Evolutionary conservation across 2,329 filamentous ascomycete species (phyloP), one percentile per base, ranked within the genome.

Genomic region (Ascochyta fabae): DNA sequence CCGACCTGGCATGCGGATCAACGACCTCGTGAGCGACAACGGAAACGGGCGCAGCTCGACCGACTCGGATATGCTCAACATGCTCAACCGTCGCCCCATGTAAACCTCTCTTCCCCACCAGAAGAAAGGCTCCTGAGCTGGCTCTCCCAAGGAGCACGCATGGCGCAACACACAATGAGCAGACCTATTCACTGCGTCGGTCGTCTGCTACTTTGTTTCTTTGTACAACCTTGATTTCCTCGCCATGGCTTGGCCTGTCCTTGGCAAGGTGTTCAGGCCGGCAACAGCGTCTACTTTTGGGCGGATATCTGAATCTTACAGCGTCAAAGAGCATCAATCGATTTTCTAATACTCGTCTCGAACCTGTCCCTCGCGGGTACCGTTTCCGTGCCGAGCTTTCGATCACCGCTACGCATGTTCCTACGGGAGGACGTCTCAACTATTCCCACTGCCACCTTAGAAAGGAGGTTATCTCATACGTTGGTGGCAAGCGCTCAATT

Each of bases 11-110:
- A 79, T 77, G 75, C 79, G 75, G 55, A 78, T 77, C 66, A 76
- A 72, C 54, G 74, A 77, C 42, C 73, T 77, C 15, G 75, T 78
- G 29, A 75, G 64, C 61, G 74, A 74, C 53, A 75, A 66, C 49
- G 70, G 71, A 27, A 67, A 68, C 34, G 67, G 66, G 53, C 67
- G 77, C 61, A 79, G 74, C 65, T 73, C 74, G 34, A 77, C 75
- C 54, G 77, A 79, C 61, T 76, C 73, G 39, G 71, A 73, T 53
- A 79, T 79, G 77, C 71, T 79, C 42, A 77, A 75, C 62, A 74
- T 75, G 67, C 71, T 78, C 47, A 77, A 77, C 55, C 70, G 73
- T 55, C 71, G 74, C 57, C 71, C 71, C 53, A 71, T 74, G 70
- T 74, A 72, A 62, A 61, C 26, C 34, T 33, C 39, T 42, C 42